Evolutionary conservation across 331 rosid genomes (phyloP), one percentile per base, ranked within the genome.

Genomic region (Arachis monticola): DNA sequence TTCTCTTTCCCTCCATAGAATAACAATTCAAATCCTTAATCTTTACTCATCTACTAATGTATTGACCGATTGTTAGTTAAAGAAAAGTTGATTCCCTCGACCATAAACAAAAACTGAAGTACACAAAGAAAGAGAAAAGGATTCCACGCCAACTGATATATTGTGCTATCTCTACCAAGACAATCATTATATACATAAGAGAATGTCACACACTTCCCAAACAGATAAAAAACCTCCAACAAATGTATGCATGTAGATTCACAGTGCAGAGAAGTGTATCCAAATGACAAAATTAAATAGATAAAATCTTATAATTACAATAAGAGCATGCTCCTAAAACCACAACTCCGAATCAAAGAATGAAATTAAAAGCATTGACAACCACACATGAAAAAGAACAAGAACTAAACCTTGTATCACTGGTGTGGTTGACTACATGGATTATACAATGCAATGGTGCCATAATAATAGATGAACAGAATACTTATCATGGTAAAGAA

Each of bases 281-380:
- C 52, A 31, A 61, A 64, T 32, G 27, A 31, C 72, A 42, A 53
- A 30, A 7, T 13, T 0, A 22, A 45, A 17, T 57, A 77, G 42
- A 48, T 70, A 45, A 67, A 42, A 74, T 50, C 52, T 32, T 4
- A 35, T 35, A 22, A 59, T 2, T 44, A 9, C 65, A 63, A 62
- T 40, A 72, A 67, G 7, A 13, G 12, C 41, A 55, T 67, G 9
- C 53, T 38, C 53, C n/a, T 17, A 59, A 66, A 58, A 57, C 32
- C 70, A 66, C 14, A 14, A 48, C 30, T 41, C 10, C 1, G 67
- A 47, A 12, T 8, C 22, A 38, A 60, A 79, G 3, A 58, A 11
- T 4, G 8, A 62, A 64, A 47, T 1, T 48, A 27, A 38, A 17
- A 59, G 9, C 53, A 50, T 8, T 5, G 8, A 44, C 48, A 44